Percentiles rank a stretch among this genome's conserved stretches.
phyloP scores from a whole-genome alignment of 1,284 basidiomycete species.

The Boletus smithii region DNA sequence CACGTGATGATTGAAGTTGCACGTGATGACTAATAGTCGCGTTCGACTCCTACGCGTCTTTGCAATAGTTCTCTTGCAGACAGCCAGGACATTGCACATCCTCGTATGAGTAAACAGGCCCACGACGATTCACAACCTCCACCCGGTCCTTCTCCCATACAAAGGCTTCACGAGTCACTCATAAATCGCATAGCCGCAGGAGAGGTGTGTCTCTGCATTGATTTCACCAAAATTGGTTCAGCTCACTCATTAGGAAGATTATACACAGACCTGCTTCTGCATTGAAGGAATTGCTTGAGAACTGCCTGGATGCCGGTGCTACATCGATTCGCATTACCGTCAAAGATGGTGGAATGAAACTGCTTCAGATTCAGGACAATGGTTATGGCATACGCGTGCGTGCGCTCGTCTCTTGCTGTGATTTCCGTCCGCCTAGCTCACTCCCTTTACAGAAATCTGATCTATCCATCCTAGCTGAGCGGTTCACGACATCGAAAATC shows the following conservation, averaged over 20 bases:
- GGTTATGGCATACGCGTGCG: constrained; percentile 86
- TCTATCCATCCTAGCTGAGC: constrained; percentile 86
- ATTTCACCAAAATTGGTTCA: neutral
- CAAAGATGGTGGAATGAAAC: constrained; percentile 95
- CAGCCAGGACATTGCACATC: no score
- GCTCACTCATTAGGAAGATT: constrained; percentile 56
- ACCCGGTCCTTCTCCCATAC: constrained; percentile 53
- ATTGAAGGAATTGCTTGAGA: constrained; percentile 95
- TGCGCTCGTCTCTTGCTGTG: neutral
- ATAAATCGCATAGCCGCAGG: constrained; percentile 83
- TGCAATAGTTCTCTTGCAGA: no score
- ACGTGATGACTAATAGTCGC: neutral
- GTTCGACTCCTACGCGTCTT: no score
- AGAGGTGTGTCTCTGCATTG: constrained; percentile 48
- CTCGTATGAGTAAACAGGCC: no score
- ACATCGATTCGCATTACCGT: constrained; percentile 85
- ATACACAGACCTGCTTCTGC: constrained; percentile 96
- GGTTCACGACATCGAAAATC: constrained; percentile 96
- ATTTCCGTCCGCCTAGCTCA: neutral
- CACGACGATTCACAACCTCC: constrained; percentile 10
- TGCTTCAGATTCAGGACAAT: constrained; percentile 96
- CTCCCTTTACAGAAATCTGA: constrained; percentile 54
- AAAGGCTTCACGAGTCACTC: constrained; percentile 66
- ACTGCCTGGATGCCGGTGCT: constrained; percentile 89
- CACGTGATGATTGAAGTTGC: constrained; percentile 5